Percentiles rank a stretch among this genome's conserved stretches.
These are phyloP conservation scores for Botrytis cinerea DNA, from an alignment of 2,329 filamentous ascomycete species.

Conservation along the genomic window DNA sequence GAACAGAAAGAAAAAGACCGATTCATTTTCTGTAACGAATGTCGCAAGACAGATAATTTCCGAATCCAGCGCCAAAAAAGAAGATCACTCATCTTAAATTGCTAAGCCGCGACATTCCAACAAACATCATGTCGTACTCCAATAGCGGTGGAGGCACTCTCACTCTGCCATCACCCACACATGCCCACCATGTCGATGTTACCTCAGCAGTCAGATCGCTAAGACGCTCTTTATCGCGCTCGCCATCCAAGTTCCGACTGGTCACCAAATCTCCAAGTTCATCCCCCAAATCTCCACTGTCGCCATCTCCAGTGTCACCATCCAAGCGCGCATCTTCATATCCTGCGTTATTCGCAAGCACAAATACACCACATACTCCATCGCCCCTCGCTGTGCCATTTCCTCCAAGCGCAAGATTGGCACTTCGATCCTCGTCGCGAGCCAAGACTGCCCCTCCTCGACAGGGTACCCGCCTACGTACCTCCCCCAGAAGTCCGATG, in stretches of 20 bases:
- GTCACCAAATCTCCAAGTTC: constrained; percentile 47
- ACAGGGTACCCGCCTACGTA: constrained; percentile 61
- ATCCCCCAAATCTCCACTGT: constrained; percentile 58
- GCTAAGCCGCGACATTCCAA: constrained; percentile 34
- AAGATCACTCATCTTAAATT: constrained; percentile 21
- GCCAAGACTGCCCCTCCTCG: constrained; percentile 58
- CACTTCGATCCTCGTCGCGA: constrained; percentile 62
- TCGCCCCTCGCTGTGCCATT: constrained; percentile 65
- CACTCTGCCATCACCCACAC: constrained; percentile 83
- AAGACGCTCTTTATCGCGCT: constrained; percentile 84
- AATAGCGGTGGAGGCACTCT: constrained; percentile 71
- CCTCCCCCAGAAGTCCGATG: constrained; percentile 77
- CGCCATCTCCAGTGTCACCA: constrained; percentile 57
- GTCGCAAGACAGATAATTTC: constrained; percentile 24
- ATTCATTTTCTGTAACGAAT: constrained; percentile 20
- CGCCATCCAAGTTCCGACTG: constrained; percentile 86
- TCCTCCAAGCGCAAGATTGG: constrained; percentile 66
- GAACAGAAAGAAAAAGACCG: constrained; percentile 15
- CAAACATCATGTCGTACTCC: constrained; percentile 56
- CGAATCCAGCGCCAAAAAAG: constrained; percentile 8
- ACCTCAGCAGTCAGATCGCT: constrained; percentile 80
- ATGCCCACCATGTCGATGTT: constrained; percentile 79
- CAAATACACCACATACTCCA: constrained; percentile 45
- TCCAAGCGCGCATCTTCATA: constrained; percentile 50
- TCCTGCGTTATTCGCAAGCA: constrained; percentile 47